Base-by-base conservation (phyloP, 164 flowering plant species). In the Piper longum region DNA sequence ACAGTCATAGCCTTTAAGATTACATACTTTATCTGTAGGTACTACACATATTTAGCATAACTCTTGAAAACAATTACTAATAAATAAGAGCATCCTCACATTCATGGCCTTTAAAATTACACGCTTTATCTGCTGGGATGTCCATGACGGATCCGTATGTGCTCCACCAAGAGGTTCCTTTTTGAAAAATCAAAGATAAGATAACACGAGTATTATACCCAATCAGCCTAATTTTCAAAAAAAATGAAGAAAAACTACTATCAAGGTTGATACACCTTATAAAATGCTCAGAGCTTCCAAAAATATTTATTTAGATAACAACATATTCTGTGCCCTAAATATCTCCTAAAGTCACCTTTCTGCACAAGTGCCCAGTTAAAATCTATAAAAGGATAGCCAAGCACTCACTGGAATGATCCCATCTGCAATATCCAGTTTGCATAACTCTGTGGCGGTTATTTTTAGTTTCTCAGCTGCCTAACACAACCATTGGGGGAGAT, bases 151-250 rank as follows among this genome's bases (percentile, higher is more conserved):
- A 59, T 76, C 75, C 2, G 69, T 54, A 56, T 76, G 79, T 55
- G 79, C 79, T 60, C 79, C 79, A 17, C 79, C 79, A n/a, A 73
- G 71, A 59, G 77, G 79, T 64, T 76, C 79, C 79, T 76, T 64
- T 57, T 16, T 59, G 4, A 4, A 11, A 42, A 6, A 61, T 11
- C 16, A 61, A 39, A 40, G 41, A 17, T 48, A 45, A 55, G 45
- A 16, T 7, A 13, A 41, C 2, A 26, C 4, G 14, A 39, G 43
- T 2, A 39, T 13, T 12, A 60, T 39, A 57, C 3, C 16, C 16
- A 42, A 16, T 8, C 42, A 42, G 2, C n/a, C 62, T 5, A 56
- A 3, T 4, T 17, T 7, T 3, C 11, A 56, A 26, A 26, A 26
- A 26, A 26, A 56, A 56, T 26, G 39, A 56, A 56, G 36, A 7